phyloP scores from a whole-genome alignment of 2,329 filamentous ascomycete genomes.

The Fusarium avenaceum region DNA sequence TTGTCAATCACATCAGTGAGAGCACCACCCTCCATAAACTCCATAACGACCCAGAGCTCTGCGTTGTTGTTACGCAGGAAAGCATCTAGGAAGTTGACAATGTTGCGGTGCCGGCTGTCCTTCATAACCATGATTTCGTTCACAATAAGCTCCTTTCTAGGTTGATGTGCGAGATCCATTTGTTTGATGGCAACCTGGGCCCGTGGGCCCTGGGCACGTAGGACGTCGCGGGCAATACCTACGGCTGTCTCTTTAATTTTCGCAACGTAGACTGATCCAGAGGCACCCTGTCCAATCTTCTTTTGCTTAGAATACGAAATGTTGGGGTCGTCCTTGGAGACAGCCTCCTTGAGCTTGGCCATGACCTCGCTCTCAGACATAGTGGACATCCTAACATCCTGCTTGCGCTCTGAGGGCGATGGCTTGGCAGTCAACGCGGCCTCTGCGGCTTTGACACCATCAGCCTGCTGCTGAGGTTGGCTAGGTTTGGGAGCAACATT shows the following conservation, averaged over 20 bases:
- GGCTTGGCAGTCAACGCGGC: slow-evolving; percentile 89
- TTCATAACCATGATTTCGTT: slow-evolving; percentile 99
- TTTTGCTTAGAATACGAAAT: slow-evolving; percentile 99
- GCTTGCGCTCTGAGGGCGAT: slow-evolving; percentile 77
- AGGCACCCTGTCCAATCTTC: slow-evolving; percentile 99
- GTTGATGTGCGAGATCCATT: slow-evolving; percentile 98
- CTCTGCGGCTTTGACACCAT: slow-evolving; percentile 89
- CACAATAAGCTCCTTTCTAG: slow-evolving; percentile 96
- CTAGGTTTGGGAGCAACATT: slow-evolving; percentile 79
- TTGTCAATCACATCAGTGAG: slow-evolving; percentile 99
- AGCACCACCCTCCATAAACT: slow-evolving; percentile 99
- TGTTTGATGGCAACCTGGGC: slow-evolving; percentile 99
- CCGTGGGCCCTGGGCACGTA: slow-evolving; percentile 82
- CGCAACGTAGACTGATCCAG: slow-evolving; percentile 97
- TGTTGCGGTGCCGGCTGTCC: slow-evolving; percentile 97
- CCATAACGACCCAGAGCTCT: slow-evolving; percentile 99
- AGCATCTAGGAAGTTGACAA: slow-evolving; percentile 98
- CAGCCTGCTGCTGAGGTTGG: slow-evolving; percentile 63
- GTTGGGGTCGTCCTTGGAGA: slow-evolving; percentile 94
- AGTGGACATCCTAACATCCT: slow-evolving; percentile 97
- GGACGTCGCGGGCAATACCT: slow-evolving; percentile 85
- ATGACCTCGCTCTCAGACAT: slow-evolving; percentile 99
- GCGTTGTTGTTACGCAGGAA: slow-evolving; percentile 95
- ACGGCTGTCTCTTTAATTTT: slow-evolving; percentile 90
- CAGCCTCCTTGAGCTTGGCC: slow-evolving; percentile 92